phyloP scores from a whole-genome alignment of 371 early-diverging fungal genomes.

The Thermomucor indicae-seudaticae region DNA sequence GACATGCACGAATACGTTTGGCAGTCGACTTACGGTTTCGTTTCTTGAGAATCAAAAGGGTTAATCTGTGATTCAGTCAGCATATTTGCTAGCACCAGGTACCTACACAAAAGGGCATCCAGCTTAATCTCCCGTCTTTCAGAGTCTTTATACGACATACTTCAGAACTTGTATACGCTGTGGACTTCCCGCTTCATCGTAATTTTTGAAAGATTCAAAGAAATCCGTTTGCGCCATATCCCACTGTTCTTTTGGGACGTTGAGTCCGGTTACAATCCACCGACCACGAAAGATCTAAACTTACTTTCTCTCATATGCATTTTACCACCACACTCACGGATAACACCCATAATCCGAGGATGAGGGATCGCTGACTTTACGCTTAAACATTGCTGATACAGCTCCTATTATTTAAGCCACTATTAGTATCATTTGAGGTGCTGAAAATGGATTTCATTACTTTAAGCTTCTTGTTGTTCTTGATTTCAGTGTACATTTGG shows the following conservation, averaged over 20 bases:
- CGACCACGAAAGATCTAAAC: constrained; percentile 3
- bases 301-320: constrained; percentile 94
- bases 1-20: not conserved
- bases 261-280: not conserved
- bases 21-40: constrained; percentile 75
- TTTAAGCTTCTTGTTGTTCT: constrained; percentile 86
- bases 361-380: constrained; percentile 95
- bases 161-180: constrained; percentile 92
- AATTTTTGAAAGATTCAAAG: constrained; percentile 96
- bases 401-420: constrained; percentile 32
- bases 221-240: constrained; percentile 89
- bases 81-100: constrained; percentile 94
- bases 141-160: constrained; percentile 30
- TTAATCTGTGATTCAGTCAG: constrained; percentile 91
- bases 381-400: constrained; percentile 83
- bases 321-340: constrained; percentile 96
- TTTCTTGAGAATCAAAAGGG: constrained; percentile 95
- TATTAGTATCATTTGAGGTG: too few relatives aligned
- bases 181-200: constrained; percentile 93
- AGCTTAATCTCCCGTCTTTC: not conserved
- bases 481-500: constrained; percentile 88
- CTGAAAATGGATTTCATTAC: constrained; percentile 23
- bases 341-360: constrained; percentile 94
- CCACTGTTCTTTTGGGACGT: constrained; percentile 70
- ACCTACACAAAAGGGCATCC: constrained; percentile 26